phyloP scores from a whole-genome alignment of 2,329 filamentous ascomycete species.

The Alternaria novae-zelandiae region DNA sequence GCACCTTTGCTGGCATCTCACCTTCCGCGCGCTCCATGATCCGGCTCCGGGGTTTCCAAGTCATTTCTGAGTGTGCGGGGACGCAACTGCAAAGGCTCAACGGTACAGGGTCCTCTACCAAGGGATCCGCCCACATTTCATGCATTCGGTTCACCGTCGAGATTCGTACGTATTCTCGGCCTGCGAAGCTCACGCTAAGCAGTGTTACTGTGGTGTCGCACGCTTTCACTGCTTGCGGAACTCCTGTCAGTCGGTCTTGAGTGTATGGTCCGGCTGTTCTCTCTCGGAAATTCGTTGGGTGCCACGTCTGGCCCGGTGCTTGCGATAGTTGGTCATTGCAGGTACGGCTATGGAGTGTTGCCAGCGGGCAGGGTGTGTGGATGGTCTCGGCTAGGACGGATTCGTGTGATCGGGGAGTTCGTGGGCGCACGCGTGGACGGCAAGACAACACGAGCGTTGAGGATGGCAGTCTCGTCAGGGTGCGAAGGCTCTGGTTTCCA shows the following conservation, averaged over 20 bases:
- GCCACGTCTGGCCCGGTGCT: neutral
- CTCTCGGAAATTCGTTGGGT: neutral
- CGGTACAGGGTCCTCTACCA: neutral
- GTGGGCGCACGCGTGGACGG: neutral
- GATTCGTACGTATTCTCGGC: neutral
- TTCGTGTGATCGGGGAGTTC: neutral
- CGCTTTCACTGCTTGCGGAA: neutral
- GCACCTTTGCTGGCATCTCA: neutral
- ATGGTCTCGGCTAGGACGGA: neutral
- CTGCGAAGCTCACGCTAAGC: neutral
- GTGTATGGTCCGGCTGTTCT: neutral
- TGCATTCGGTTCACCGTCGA: neutral
- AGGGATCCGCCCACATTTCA: neutral
- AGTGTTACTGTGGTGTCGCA: neutral
- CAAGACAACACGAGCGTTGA: neutral
- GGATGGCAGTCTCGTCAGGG: neutral
- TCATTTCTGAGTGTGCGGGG: neutral
- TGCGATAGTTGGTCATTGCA: neutral
- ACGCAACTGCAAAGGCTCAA: neutral
- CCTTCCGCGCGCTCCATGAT: neutral
- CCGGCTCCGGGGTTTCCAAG: neutral
- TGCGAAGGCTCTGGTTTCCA: neutral
- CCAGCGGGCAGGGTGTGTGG: neutral
- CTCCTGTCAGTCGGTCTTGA: neutral
- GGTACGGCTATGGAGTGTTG: neutral